These are phyloP conservation scores for Xylaria telfairii DNA, from an alignment of 495 filamentous ascomycete species.

Conservation along the genomic window DNA sequence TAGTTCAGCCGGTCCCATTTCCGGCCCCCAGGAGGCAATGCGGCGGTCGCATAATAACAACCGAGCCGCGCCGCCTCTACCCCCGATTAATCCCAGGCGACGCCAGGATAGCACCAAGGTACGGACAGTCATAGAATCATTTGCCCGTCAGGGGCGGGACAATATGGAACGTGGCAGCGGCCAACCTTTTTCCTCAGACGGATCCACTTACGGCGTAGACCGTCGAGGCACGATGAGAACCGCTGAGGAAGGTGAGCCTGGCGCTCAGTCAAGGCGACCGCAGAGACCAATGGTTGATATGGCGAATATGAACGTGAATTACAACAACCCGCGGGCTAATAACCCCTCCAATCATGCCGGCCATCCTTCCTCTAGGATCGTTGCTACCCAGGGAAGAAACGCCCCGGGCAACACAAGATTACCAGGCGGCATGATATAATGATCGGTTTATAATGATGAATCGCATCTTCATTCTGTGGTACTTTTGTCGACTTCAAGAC, in stretches of 20 bases:
- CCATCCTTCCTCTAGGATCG: conserved; percentile 42
- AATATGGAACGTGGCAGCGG: conserved; percentile 36
- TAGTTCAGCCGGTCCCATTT: conserved; percentile 31
- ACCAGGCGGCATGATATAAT: conserved; percentile 55
- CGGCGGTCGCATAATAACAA: conserved; percentile 57
- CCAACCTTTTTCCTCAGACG: conserved; percentile 33
- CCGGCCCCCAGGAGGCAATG: conserved; percentile 38
- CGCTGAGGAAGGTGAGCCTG: conserved; percentile 51
- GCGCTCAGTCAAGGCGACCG: conserved; percentile 53
- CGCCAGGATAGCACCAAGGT: conserved; percentile 62
- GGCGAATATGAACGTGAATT: not conserved
- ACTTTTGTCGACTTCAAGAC: not conserved
- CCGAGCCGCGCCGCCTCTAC: conserved; percentile 63
- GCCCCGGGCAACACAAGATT: conserved; percentile 37
- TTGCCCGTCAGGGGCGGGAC: conserved; percentile 50
- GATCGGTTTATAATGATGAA: not conserved
- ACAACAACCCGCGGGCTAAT: conserved; percentile 54
- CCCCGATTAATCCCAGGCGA: conserved; percentile 74
- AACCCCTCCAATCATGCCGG: conserved; percentile 39
- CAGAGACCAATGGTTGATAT: conserved; percentile 55
- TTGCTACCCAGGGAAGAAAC: conserved; percentile 40
- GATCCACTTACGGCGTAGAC: conserved; percentile 30
- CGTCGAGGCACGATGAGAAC: conserved; percentile 28
- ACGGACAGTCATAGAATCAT: conserved; percentile 58
- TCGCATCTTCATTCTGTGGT: not conserved